phyloP scores from a whole-genome alignment of 176 grass and related monocot species.

The Ananas comosus region DNA sequence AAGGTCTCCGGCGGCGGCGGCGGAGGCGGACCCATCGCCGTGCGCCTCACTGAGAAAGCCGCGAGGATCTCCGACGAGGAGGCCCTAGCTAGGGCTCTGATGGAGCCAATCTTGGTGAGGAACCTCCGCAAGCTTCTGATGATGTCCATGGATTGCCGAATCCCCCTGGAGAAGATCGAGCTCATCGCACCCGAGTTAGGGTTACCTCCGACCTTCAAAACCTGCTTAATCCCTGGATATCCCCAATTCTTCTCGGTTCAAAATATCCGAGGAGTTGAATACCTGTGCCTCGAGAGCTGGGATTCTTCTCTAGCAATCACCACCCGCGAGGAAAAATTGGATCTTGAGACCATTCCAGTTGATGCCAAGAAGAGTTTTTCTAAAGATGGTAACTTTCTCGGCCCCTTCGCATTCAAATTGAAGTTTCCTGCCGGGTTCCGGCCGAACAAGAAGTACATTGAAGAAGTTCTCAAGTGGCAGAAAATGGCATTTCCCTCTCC shows the following conservation, averaged over 20 bases:
- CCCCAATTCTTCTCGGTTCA: conserved; percentile 52
- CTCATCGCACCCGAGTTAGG: conserved; percentile 68
- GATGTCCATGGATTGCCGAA: conserved; percentile 84
- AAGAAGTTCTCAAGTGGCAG: conserved; percentile 81
- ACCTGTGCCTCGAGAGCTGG: conserved; percentile 65
- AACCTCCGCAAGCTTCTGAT: conserved; percentile 72
- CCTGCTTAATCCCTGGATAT: conserved; percentile 50
- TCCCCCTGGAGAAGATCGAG: conserved; percentile 68
- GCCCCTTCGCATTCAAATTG: conserved; percentile 74
- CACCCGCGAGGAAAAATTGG: conserved; percentile 49
- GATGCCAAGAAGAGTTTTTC: conserved; percentile 41
- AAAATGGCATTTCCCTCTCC: conserved; percentile 87
- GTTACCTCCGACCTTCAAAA: conserved; percentile 49
- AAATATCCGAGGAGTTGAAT: conserved; percentile 39
- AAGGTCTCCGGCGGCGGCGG: conserved; percentile 43
- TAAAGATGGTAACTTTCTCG: conserved; percentile 77
- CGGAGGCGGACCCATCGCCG: conserved; percentile 40
- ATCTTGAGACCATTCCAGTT: conserved; percentile 31
- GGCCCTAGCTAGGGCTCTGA: conserved; percentile 31
- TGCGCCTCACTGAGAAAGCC: conserved; percentile 67
- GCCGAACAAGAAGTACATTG: conserved; percentile 66
- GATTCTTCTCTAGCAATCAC: conserved; percentile 77
- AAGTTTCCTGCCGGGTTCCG: conserved; percentile 77
- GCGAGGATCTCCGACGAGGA: conserved; percentile 52
- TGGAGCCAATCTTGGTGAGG: conserved; percentile 72